Percentiles rank a stretch among this genome's conserved stretches.
Conservation (phyloP, 495 filamentous ascomycete species). For the Hyaloscypha hepaticicola region DNA sequence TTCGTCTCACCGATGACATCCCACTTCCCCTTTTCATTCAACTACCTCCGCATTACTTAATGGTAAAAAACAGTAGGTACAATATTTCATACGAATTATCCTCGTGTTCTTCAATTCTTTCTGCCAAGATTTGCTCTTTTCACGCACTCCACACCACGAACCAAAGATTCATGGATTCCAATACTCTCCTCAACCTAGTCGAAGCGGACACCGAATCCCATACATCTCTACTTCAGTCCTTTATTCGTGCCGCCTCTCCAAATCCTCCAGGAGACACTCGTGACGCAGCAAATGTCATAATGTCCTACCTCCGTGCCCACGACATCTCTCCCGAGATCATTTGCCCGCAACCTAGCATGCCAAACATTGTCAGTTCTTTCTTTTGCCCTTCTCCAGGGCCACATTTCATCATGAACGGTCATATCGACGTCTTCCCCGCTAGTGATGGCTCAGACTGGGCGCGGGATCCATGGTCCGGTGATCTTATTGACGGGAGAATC, state of each 20-base stretch:
- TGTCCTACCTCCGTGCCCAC: slow-evolving; percentile 5
- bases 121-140: not conserved
- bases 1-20: not conserved
- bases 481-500: slow-evolving; percentile 6
- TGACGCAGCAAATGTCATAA: slow-evolving; percentile 14
- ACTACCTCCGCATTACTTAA: not conserved
- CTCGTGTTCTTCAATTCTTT: no score
- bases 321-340: slow-evolving; percentile 13
- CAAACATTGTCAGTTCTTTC: slow-evolving; percentile 13
- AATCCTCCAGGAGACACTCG: slow-evolving; percentile 20
- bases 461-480: slow-evolving; percentile 19
- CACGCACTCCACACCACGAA: not conserved
- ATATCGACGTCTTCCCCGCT: slow-evolving; percentile 20
- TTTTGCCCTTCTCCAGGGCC: not conserved
- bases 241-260: slow-evolving; percentile 10
- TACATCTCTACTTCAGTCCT: slow-evolving; percentile 13
- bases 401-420: slow-evolving; percentile 20
- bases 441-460: slow-evolving; percentile 9
- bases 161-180: slow-evolving; percentile 7
- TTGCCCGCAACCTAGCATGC: not conserved
- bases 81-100: no score
- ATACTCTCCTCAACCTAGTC: slow-evolving; percentile 1
- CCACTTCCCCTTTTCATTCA: not conserved
- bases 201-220: slow-evolving; percentile 11
- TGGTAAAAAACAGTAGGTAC: no score